phyloP scores from a whole-genome alignment of 2,329 filamentous ascomycete genomes.

The Scytalidium lignicola region DNA sequence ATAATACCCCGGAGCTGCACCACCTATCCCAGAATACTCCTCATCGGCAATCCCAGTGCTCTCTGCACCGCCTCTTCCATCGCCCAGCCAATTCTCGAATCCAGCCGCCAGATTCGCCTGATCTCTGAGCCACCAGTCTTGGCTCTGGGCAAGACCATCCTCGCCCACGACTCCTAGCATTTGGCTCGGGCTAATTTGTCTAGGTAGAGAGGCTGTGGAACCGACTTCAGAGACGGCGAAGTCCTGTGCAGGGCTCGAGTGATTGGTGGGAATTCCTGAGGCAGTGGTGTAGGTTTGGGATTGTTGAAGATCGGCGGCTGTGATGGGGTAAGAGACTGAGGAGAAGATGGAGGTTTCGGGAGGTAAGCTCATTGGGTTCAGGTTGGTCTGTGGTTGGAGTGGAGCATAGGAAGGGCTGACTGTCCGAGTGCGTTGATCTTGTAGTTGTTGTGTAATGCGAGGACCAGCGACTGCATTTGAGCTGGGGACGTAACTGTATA shows the following conservation, averaged over 20 bases:
- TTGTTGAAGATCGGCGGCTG: not conserved
- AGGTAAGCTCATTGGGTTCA: slow-evolving; percentile 11
- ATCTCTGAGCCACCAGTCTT: slow-evolving; percentile 61
- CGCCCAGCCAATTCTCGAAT: slow-evolving; percentile 54
- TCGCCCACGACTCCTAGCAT: slow-evolving; percentile 48
- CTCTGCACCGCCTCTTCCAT: not conserved
- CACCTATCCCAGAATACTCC: not conserved
- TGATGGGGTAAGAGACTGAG: slow-evolving; percentile 12
- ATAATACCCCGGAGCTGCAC: not conserved
- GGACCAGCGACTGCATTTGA: not conserved
- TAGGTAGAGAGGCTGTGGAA: slow-evolving; percentile 8
- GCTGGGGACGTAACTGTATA: slow-evolving; percentile 21
- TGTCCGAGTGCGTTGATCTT: not conserved
- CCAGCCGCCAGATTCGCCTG: slow-evolving; percentile 55
- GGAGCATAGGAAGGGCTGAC: not conserved
- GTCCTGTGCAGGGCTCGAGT: not conserved
- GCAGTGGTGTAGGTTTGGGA: not conserved
- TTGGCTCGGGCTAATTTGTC: slow-evolving; percentile 39
- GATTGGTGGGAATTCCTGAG: not conserved
- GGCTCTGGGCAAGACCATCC: slow-evolving; percentile 56
- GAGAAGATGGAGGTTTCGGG: slow-evolving; percentile 12
- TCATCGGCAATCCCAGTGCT: not conserved
- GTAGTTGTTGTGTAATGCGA: not conserved
- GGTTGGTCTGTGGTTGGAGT: not conserved
- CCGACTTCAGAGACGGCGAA: not conserved